These are phyloP conservation scores for Aspergillus quadrilineatus DNA, from an alignment of 2,329 filamentous ascomycete species.

Conservation along the genomic window DNA sequence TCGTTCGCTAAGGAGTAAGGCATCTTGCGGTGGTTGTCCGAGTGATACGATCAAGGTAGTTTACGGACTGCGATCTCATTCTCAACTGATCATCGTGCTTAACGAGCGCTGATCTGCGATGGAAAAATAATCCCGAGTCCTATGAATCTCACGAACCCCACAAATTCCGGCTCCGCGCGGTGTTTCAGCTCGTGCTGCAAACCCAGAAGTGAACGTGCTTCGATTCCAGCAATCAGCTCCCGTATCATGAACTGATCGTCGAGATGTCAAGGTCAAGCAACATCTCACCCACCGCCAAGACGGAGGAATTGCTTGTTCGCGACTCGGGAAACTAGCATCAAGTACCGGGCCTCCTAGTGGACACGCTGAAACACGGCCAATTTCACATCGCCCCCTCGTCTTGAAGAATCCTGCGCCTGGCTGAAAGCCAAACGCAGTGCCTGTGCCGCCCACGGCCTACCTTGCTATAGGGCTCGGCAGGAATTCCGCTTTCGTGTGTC, in stretches of 20 bases:
- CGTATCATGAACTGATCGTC: neutral
- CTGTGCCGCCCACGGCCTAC: neutral
- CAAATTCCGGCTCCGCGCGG: neutral
- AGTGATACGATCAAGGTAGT: neutral
- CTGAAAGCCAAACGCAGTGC: neutral
- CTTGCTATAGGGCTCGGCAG: neutral
- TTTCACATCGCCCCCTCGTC: neutral
- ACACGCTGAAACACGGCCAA: slow-evolving; percentile 18
- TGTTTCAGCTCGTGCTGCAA: neutral
- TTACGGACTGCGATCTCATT: neutral
- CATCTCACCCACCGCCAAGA: slow-evolving; percentile 11
- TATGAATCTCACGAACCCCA: neutral
- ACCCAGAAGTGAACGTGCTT: neutral
- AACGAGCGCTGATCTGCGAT: neutral
- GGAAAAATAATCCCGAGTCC: neutral
- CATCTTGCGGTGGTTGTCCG: neutral
- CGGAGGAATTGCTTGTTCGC: slow-evolving; percentile 18
- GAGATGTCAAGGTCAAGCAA: neutral
- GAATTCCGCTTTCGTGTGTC: neutral
- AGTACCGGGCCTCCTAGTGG: slow-evolving; percentile 8
- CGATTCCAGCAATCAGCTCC: slow-evolving; percentile 8
- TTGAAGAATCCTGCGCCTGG: neutral
- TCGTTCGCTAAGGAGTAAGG: neutral
- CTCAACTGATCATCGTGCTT: neutral
- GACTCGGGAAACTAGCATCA: neutral